Evolutionary conservation across 2,329 filamentous ascomycete species (phyloP).

Genomic region (Penicillium sp.): DNA sequence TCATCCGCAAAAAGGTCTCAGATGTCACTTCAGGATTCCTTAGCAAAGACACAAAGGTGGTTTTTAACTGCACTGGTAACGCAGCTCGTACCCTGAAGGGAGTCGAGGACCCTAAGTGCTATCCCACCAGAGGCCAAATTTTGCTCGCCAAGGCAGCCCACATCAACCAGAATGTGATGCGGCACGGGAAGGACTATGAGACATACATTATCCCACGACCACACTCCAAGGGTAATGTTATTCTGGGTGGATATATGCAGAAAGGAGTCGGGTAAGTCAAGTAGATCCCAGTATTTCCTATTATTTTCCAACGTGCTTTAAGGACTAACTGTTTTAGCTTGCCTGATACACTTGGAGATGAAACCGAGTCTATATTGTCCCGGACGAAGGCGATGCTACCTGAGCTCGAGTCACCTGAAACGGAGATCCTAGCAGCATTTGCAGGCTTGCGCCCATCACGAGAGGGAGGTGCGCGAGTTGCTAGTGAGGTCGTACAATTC

Average conservation of each 20-base stretch:
- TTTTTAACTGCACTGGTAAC: background rate
- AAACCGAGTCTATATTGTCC: background rate
- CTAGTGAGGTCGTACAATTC: background rate
- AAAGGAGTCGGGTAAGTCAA: background rate
- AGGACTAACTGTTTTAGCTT: background rate
- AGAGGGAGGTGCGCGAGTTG: background rate
- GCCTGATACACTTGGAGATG: background rate
- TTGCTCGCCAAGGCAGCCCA: background rate
- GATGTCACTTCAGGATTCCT: background rate
- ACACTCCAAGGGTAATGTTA: slow-evolving; percentile 37
- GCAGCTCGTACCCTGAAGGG: background rate
- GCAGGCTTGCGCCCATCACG: background rate
- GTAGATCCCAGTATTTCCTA: background rate
- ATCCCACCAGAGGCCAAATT: background rate
- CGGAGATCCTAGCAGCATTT: background rate
- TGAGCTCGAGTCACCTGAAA: background rate
- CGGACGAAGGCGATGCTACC: background rate
- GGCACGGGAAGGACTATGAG: slow-evolving; percentile 40
- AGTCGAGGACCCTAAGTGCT: background rate
- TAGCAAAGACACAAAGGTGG: background rate
- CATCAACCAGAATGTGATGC: slow-evolving; percentile 36
- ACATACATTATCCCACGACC: slow-evolving; percentile 43
- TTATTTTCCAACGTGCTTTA: background rate
- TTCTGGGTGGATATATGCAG: slow-evolving; percentile 39
- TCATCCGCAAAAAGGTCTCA: background rate